Conservation (phyloP, 192 early-diverging fungal genomes). For the Podila verticillata region DNA sequence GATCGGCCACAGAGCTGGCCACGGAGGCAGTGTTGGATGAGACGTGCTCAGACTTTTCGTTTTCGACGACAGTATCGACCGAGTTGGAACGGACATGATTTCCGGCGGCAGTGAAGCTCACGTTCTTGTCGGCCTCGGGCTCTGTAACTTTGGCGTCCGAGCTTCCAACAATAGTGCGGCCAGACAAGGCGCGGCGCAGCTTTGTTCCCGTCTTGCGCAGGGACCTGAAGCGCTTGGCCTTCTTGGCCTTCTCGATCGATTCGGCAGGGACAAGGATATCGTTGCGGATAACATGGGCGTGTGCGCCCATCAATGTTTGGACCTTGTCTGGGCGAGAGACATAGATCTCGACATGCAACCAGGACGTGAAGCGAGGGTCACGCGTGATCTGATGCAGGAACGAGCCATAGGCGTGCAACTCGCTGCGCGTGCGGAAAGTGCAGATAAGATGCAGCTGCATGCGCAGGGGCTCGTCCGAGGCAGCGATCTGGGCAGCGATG, state of each 20-base stretch:
- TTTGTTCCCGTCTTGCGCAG: constrained; percentile 32
- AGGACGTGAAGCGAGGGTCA: constrained; percentile 42
- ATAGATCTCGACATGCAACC: constrained; percentile 48
- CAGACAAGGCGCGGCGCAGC: constrained; percentile 31
- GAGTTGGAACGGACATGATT: constrained; percentile 1
- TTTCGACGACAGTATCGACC: background rate
- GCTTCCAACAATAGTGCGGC: constrained; percentile 18
- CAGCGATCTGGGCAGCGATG: constrained; percentile 40
- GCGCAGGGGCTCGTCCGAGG: constrained; percentile 29
- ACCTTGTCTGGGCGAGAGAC: constrained; percentile 45
- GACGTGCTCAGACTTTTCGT: background rate
- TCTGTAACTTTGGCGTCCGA: background rate
- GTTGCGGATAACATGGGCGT: constrained; percentile 49
- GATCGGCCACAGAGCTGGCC: background rate
- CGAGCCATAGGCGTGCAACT: constrained; percentile 48
- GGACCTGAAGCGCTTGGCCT: constrained; percentile 24
- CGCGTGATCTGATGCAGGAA: constrained; percentile 52
- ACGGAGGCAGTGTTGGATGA: background rate
- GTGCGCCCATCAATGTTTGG: constrained; percentile 31
- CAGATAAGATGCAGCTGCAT: constrained; percentile 44
- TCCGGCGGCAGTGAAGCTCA: constrained; percentile 3
- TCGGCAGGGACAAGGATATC: constrained; percentile 41
- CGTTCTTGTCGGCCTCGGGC: background rate
- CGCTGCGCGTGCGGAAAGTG: constrained; percentile 45
- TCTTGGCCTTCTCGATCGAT: constrained; percentile 11